A percentile compares a stretch with the other conserved stretches of the same genome.
These are phyloP conservation scores for Claviceps purpurea DNA, from an alignment of 2,329 filamentous ascomycete species.

Conservation along the genomic window DNA sequence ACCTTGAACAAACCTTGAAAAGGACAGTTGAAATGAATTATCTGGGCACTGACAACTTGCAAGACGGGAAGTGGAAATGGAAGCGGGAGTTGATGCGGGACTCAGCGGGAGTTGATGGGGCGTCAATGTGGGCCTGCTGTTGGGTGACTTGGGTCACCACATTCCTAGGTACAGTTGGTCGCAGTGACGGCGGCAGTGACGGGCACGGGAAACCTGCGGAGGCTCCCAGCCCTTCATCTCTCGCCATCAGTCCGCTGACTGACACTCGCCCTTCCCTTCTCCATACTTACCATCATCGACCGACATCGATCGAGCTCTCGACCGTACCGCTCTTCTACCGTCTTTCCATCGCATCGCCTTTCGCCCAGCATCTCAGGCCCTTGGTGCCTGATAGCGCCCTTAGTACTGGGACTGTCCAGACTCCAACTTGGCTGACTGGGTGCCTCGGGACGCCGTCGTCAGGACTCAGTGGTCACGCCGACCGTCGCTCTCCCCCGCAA, in stretches of 20 bases:
- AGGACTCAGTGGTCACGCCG: too few species aligned
- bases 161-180: too few species aligned
- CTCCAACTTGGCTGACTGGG: slow-evolving; percentile 5
- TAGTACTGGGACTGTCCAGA: not conserved
- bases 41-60: too few species aligned
- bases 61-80: too few species aligned
- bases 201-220: too few species aligned
- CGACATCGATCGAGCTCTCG: not conserved
- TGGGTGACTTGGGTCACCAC: too few species aligned
- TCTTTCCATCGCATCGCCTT: not conserved
- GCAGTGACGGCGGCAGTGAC: too few species aligned
- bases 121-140: too few species aligned
- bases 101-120: too few species aligned
- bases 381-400: not conserved
- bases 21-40: too few species aligned
- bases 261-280: not conserved
- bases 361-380: not conserved
- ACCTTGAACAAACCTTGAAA: too few species aligned
- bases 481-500: not conserved
- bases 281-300: not conserved
- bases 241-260: not conserved
- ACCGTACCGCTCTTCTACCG: not conserved
- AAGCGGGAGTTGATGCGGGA: too few species aligned
- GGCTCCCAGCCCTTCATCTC: not conserved
- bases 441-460: not conserved